phyloP scores from a whole-genome alignment of 495 filamentous ascomycete species.

The Penicillium bialowiezense region DNA sequence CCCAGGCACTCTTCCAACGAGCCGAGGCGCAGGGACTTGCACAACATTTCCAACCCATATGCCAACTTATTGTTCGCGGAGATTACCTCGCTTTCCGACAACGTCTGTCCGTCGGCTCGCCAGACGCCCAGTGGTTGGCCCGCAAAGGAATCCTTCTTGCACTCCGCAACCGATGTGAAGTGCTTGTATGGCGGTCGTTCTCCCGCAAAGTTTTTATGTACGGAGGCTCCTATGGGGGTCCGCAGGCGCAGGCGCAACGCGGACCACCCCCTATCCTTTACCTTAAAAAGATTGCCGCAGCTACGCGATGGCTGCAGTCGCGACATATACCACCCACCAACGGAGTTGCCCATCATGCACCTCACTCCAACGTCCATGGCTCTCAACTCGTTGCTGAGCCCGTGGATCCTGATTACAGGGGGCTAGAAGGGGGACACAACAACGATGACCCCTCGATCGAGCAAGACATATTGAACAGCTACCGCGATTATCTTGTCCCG shows the following conservation, averaged over 20 bases:
- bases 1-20: conserved; percentile 56
- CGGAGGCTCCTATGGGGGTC: conserved; percentile 50
- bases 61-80: conserved; percentile 68
- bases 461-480: conserved; percentile 24
- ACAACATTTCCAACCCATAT: conserved; percentile 71
- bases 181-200: conserved; percentile 81
- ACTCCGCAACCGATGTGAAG: conserved; percentile 68
- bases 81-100: conserved; percentile 74
- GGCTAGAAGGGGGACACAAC: conserved; percentile 11
- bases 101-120: conserved; percentile 54
- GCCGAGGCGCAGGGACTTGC: conserved; percentile 71
- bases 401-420: conserved; percentile 33
- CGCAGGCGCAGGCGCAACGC: conserved; percentile 32
- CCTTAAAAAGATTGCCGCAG: conserved; percentile 37
- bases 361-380: conserved; percentile 18
- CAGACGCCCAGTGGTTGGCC: conserved; percentile 65
- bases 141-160: conserved; percentile 71
- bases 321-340: conserved; percentile 18
- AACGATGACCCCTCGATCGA: conserved; percentile 9
- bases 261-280: conserved; percentile 45
- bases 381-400: conserved; percentile 33
- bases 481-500: conserved; percentile 36
- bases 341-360: conserved; percentile 9
- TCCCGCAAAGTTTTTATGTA: conserved; percentile 73
- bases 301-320: conserved; percentile 39